A percentile compares a stretch with the other conserved stretches of the same genome.
phyloP scores from a whole-genome alignment of 2,329 filamentous ascomycete species.

The Samsoniella hepiali region DNA sequence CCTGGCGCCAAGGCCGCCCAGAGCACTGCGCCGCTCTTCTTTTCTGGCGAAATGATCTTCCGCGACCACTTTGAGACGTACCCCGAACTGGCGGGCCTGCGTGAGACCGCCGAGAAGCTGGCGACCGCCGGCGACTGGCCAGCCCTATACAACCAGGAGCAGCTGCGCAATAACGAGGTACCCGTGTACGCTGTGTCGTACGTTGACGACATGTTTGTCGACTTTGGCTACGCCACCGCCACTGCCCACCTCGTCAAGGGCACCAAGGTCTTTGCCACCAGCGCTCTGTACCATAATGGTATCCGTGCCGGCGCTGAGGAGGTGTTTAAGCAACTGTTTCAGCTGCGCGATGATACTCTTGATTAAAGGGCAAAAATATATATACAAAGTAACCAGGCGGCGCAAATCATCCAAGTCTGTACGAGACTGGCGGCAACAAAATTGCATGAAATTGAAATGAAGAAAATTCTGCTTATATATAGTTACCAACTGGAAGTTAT shows the following conservation, averaged over 20 bases:
- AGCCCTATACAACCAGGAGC: slow-evolving; percentile 69
- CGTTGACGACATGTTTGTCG: slow-evolving; percentile 89
- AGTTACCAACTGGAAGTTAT: neutral
- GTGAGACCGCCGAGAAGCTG: slow-evolving; percentile 65
- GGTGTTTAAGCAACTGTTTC: slow-evolving; percentile 72
- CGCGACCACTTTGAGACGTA: slow-evolving; percentile 81
- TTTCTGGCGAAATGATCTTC: slow-evolving; percentile 92
- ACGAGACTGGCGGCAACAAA: neutral
- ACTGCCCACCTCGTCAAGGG: slow-evolving; percentile 73
- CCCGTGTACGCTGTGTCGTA: slow-evolving; percentile 84
- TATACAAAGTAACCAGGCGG: neutral
- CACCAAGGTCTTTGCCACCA: slow-evolving; percentile 80
- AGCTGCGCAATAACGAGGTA: slow-evolving; percentile 72
- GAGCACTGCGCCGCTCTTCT: slow-evolving; percentile 58
- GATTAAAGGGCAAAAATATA: slow-evolving; percentile 38
- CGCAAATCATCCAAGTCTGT: neutral
- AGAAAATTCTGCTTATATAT: neutral
- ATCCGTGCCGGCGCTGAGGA: slow-evolving; percentile 71
- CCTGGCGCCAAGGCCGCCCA: slow-evolving; percentile 26
- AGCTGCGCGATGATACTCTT: slow-evolving; percentile 65
- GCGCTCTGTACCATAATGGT: slow-evolving; percentile 83
- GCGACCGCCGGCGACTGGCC: slow-evolving; percentile 70
- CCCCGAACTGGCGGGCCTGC: slow-evolving; percentile 67
- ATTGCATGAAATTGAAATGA: neutral
- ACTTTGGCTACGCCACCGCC: slow-evolving; percentile 67